A percentile compares a stretch with the other conserved stretches of the same genome.
These are phyloP conservation scores for Prunella vulgaris DNA, from an alignment of 257 asterid species.

Conservation along the genomic window DNA sequence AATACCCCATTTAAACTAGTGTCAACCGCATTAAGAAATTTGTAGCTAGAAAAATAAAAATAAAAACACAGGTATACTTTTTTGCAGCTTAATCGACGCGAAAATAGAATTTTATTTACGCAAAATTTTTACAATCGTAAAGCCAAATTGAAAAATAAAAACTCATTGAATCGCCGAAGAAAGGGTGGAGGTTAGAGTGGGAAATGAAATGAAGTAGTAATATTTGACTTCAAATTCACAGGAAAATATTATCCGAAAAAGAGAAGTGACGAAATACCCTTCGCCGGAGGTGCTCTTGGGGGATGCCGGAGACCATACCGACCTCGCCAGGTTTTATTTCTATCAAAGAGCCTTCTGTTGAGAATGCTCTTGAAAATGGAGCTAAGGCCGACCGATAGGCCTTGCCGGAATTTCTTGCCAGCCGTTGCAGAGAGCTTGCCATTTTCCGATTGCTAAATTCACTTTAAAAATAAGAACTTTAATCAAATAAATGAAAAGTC, in stretches of 20 bases:
- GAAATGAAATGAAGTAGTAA: background rate
- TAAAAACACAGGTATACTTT: background rate
- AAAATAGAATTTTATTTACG: background rate
- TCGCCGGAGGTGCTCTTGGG: slow-evolving; percentile 81
- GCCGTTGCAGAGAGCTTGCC: slow-evolving; percentile 68
- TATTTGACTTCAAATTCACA: background rate
- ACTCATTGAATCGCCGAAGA: too few species aligned
- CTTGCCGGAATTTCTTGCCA: slow-evolving; percentile 40
- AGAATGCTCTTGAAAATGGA: slow-evolving; percentile 47
- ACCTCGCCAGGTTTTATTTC: slow-evolving; percentile 83
- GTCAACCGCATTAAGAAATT: background rate
- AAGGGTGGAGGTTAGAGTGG: too few species aligned
- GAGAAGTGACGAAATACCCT: slow-evolving; percentile 35
- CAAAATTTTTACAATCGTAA: background rate
- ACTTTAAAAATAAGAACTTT: slow-evolving; percentile 10
- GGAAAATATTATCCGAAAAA: background rate
- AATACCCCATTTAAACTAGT: background rate
- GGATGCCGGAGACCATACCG: slow-evolving; percentile 84
- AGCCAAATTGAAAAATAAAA: too few species aligned
- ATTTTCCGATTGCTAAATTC: slow-evolving; percentile 31
- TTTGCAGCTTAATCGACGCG: background rate
- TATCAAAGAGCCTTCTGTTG: slow-evolving; percentile 60
- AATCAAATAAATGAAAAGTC: background rate
- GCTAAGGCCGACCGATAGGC: slow-evolving; percentile 36
- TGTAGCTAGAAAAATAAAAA: background rate